Evolutionary conservation across 345 rosid species (phyloP), one percentile per base, ranked within the genome.

Genomic region (Eucalyptus sp.): DNA sequence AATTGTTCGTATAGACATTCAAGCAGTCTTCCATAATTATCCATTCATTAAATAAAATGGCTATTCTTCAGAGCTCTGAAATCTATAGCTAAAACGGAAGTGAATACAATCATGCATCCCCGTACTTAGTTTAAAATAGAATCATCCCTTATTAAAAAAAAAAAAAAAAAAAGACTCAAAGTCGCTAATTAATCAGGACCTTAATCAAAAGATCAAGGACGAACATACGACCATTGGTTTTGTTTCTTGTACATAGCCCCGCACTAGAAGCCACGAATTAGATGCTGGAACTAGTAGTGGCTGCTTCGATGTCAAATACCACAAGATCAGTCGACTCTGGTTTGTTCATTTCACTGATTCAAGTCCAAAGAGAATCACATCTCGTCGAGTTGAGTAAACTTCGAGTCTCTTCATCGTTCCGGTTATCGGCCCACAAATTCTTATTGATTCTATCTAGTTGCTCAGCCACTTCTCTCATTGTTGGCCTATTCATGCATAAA

Each of bases 1-100:
- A 0, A 58, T 58, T 58, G 7, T 5, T 24, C 14, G 0, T 2
- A 25, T 25, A 5, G 29, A 58, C 6, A 58, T 8, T 58, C 29
- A 25, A 58, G 14, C n/a, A 58, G 12, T 58, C 64, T 24, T 58
- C 64, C 4, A 58, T 24, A 58, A 58, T 24, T 24, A 11, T 58
- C 3, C 27, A 58, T 58, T 58, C 64, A 25, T 24, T 25, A 24
- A 9, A 58, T 24, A 58, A 27, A 58, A 25, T 58, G 64, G n/a
- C 5, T 54, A 54, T 54, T 54, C 60, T 4, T 25, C 14, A 27
- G 0, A 58, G 64, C 64, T 58, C 6, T 25, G 3, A 3, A 25
- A 10, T 24, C 7, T 58, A 25, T 25, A 58, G n/a, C 64, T 58
- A 5, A 7, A 58, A 58, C 14, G 6, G 13, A 58, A 58, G 64